Conservation (phyloP, 2,329 filamentous ascomycete species). For the Aspergillus brunneoviolaceus region DNA sequence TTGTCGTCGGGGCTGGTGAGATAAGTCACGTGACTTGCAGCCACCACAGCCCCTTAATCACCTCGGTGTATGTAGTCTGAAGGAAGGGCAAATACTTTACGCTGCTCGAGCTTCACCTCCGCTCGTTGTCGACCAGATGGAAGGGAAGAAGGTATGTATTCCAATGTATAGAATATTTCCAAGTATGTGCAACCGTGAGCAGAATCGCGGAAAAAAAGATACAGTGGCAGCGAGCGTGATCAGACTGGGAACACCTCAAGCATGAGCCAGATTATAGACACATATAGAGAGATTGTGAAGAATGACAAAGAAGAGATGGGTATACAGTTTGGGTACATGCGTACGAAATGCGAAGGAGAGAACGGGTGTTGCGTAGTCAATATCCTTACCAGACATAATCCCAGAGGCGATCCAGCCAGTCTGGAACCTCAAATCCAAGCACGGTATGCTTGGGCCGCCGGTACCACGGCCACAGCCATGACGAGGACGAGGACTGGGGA, state of each 20-base stretch:
- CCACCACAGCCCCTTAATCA: no score
- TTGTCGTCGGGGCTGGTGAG: no score
- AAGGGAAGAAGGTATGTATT: background rate
- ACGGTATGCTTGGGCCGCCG: slow-evolving; percentile 11
- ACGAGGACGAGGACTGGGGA: slow-evolving; percentile 15
- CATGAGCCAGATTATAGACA: background rate
- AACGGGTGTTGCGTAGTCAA: background rate
- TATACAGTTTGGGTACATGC: background rate
- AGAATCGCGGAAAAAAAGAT: background rate
- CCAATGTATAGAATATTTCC: no score
- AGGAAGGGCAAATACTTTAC: no score
- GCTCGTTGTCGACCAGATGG: no score
- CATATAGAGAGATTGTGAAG: background rate
- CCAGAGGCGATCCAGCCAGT: background rate
- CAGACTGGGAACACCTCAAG: no score
- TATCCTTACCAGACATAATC: background rate
- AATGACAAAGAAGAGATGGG: background rate
- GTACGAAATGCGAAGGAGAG: background rate
- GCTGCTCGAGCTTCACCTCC: no score
- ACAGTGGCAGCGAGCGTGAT: background rate
- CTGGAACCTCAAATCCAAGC: slow-evolving; percentile 16
- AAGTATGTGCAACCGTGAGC: background rate
- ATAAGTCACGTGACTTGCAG: no score
- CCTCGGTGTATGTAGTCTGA: no score
- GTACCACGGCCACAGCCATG: slow-evolving; percentile 27